Percentiles rank a stretch among this genome's conserved stretches.
Evolutionary conservation across 208 protist genomes (phyloP).

Genomic region (Vickermania ingenoplastis): DNA sequence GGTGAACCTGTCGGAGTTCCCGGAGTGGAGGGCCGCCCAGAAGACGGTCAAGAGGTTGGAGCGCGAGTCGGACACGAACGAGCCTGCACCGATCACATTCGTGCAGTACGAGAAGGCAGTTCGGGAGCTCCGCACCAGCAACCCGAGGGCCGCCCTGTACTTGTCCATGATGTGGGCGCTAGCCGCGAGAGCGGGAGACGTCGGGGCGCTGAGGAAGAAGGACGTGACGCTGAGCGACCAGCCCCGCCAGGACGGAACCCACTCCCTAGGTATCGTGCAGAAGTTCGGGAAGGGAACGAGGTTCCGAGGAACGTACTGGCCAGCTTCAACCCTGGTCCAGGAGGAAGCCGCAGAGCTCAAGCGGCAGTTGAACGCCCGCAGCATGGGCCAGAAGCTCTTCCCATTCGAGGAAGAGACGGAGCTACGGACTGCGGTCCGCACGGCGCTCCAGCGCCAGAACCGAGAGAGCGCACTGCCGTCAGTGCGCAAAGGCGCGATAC

Average conservation of each 20-base stretch:
- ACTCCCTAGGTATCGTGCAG: neutral
- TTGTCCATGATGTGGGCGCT: neutral
- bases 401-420: too few species aligned
- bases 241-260: neutral
- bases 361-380: neutral
- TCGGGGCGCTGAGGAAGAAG: neutral
- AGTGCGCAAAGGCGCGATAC: constrained; percentile 2
- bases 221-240: constrained; percentile 1
- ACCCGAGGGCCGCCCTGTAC: neutral
- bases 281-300: neutral
- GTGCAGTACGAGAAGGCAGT: neutral
- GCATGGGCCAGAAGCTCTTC: neutral
- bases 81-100: neutral
- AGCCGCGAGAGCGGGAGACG: neutral
- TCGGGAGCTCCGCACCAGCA: neutral
- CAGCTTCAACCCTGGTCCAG: neutral
- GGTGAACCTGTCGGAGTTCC: neutral
- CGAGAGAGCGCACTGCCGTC: neutral
- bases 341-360: too few species aligned
- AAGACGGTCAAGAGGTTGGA: constrained; percentile 1
- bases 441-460: neutral
- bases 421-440: neutral
- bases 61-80: neutral
- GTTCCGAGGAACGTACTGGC: constrained; percentile 1
- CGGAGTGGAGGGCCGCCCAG: neutral